Evolutionary conservation across 495 filamentous ascomycete species (phyloP), one percentile per base, ranked within the genome.

Genomic region (Paragyromitra xinjiangensis): DNA sequence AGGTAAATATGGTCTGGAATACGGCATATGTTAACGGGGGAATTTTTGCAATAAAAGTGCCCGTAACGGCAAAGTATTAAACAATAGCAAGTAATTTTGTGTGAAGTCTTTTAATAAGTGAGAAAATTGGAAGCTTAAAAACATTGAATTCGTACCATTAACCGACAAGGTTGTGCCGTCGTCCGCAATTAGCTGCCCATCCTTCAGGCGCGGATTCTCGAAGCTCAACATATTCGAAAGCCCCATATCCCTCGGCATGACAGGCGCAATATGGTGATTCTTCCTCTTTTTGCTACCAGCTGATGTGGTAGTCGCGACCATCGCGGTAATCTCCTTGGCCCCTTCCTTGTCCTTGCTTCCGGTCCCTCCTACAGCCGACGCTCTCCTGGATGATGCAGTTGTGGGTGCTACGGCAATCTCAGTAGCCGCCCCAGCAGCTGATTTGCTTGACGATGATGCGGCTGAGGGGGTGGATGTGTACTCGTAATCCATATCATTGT

Each of bases 1-100:
- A 98, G 89, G 86, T 98, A 99, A 59, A 97, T 91, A 82, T 97
- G 94, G 86, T 99, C 95, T 99, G 84, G 59, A 48, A 67, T 39
- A 53, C 34, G 62, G 67, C 29, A 81, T 80, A 80, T 51, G 65
- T 75, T 79, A 78, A 80, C 82, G 76, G 83, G 85, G 73, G 65
- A 81, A 66, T 77, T 11, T 29, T 39, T 11, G 37, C 16, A n/a
- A 56, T n/a, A 14, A 72, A 44, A 51, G 50, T 67, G 40, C 37
- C 37, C 2, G 29, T 22, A n/a, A 63, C 26, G 62, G 73, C 44
- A 51, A 62, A 39, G 22, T 3, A 22, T 37, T 58, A 39, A 59
- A 40, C 40, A 48, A 29, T 59, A 42, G 29, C 51, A 24, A 53
- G 55, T 26, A 70, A 11, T 55, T 24, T 56, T 62, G 26, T 66